Percentiles rank a stretch among this genome's conserved stretches.
Evolutionary conservation across 2,329 filamentous ascomycete genomes (phyloP).

Genomic region (Hawksworthiomyces lignivorus): DNA sequence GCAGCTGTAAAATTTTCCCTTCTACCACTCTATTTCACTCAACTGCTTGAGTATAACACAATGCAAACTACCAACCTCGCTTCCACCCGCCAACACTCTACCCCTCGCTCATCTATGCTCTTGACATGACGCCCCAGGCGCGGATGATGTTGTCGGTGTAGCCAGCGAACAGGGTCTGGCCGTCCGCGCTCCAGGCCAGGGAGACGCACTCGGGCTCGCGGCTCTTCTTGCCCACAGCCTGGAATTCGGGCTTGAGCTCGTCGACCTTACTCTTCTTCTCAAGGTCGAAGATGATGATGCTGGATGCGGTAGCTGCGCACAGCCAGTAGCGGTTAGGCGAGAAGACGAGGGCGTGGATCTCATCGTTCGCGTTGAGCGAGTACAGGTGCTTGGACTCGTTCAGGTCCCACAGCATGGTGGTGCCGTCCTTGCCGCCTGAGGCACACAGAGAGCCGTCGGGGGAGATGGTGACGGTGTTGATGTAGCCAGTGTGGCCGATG

Average conservation of each 20-base stretch:
- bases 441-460: constrained; percentile 98
- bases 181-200: constrained; percentile 95
- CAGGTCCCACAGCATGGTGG: constrained; percentile 99
- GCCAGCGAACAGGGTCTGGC: constrained; percentile 98
- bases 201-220: constrained; percentile 96
- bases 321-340: constrained; percentile 99
- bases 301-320: constrained; percentile 92
- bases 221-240: constrained; percentile 96
- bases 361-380: constrained; percentile 97
- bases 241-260: constrained; percentile 98
- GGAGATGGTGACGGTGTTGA: constrained; percentile 99
- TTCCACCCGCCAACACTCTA: neutral
- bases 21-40: no score
- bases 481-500: constrained; percentile 99
- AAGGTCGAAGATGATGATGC: constrained; percentile 99
- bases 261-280: constrained; percentile 99
- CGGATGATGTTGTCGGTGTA: constrained; percentile 99
- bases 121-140: constrained; percentile 95
- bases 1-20: no score
- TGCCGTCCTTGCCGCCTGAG: constrained; percentile 98
- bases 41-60: no score
- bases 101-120: constrained; percentile 52
- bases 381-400: constrained; percentile 99
- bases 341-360: constrained; percentile 99
- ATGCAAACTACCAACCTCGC: no score